Evolutionary conservation across 257 asterid species (phyloP).

Genomic region (Solanum appendiculatum): DNA sequence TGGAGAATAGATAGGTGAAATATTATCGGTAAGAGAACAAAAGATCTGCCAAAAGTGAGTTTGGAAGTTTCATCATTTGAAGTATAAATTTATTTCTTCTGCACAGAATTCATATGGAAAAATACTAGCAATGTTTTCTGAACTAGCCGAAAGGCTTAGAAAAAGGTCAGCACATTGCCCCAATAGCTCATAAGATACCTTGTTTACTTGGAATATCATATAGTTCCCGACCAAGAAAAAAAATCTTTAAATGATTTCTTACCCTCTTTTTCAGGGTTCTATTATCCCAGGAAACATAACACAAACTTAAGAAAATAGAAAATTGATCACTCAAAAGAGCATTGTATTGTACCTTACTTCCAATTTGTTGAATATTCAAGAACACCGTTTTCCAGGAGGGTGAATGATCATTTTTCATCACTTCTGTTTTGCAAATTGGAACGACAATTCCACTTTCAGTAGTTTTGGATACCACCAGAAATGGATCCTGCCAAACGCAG

Average conservation of each 20-base stretch:
- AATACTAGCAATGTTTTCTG: background rate
- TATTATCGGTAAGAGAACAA: background rate
- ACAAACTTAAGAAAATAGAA: background rate
- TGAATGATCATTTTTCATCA: constrained; percentile 63
- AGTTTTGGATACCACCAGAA: constrained; percentile 69
- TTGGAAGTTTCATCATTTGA: background rate
- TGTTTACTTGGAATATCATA: background rate
- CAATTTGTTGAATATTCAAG: constrained; percentile 85
- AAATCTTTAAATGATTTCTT: background rate
- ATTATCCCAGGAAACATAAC: background rate
- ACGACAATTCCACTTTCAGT: constrained; percentile 54
- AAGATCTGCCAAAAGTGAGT: background rate
- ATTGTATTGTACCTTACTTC: constrained; percentile 70
- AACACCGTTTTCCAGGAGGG: constrained; percentile 78
- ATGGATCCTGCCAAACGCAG: constrained; percentile 75
- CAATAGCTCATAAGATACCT: background rate
- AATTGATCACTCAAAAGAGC: background rate
- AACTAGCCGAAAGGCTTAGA: background rate
- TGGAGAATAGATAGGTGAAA: background rate
- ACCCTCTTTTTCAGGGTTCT: background rate
- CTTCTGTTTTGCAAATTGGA: constrained; percentile 98
- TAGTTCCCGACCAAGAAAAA: background rate
- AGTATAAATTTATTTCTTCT: background rate
- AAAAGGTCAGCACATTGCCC: background rate
- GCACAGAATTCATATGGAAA: background rate